Conservation (phyloP, 1,284 basidiomycete species). For the Somion occarium region DNA sequence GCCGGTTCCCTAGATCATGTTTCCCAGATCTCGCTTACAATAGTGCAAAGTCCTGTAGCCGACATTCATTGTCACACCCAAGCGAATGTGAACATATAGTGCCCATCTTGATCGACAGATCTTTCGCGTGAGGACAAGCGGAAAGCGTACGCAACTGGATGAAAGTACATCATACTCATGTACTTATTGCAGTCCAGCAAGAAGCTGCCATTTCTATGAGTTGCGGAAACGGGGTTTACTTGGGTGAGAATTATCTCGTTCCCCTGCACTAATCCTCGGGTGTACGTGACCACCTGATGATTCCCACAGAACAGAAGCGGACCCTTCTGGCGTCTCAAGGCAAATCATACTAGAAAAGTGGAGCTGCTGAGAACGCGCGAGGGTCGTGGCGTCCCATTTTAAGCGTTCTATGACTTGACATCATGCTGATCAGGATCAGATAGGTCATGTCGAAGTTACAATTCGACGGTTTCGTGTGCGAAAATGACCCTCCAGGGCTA, state of each 20-base stretch:
- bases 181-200: neutral
- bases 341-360: neutral
- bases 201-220: neutral
- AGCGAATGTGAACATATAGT: neutral
- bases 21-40: conserved; percentile 2
- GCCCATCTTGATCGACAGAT: neutral
- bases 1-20: conserved; percentile 18
- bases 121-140: neutral
- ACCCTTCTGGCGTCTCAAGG: neutral
- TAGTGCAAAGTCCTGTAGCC: neutral
- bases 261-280: neutral
- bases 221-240: neutral
- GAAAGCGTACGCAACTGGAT: neutral
- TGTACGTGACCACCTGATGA: neutral
- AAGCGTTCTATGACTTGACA: neutral
- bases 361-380: neutral
- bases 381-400: no score
- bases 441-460: neutral
- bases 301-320: neutral
- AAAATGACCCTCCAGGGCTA: neutral
- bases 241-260: neutral
- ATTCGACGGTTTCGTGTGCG: no score
- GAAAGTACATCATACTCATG: neutral
- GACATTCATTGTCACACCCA: neutral
- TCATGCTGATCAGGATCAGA: neutral